These are phyloP conservation scores for Ceratocystis cacaofunesta DNA, from an alignment of 2,329 filamentous ascomycete species.

Conservation along the genomic window DNA sequence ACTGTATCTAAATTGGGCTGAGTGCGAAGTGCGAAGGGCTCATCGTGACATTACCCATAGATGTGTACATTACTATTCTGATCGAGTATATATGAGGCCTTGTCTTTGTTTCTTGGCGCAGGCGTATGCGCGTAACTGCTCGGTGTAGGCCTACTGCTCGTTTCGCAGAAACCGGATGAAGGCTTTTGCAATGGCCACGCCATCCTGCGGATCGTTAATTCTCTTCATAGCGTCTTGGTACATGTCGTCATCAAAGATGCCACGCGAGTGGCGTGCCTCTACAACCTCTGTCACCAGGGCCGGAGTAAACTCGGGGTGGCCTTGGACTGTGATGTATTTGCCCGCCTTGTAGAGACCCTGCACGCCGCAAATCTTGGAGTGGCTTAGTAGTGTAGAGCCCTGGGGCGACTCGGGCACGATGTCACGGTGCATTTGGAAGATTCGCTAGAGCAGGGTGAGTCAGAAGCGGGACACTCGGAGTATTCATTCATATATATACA, in stretches of 20 bases:
- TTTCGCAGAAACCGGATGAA: slow-evolving; percentile 63
- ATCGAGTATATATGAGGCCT: too few species aligned
- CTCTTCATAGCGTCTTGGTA: slow-evolving; percentile 55
- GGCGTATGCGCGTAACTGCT: too few species aligned
- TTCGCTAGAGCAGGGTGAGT: slow-evolving; percentile 31
- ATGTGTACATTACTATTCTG: too few species aligned
- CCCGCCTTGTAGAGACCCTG: slow-evolving; percentile 63
- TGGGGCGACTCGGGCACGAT: slow-evolving; percentile 50
- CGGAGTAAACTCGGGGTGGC: slow-evolving; percentile 69
- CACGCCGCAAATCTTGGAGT: slow-evolving; percentile 52
- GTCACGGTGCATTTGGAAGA: slow-evolving; percentile 82
- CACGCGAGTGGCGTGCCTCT: slow-evolving; percentile 45
- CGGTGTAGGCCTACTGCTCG: slow-evolving; percentile 25
- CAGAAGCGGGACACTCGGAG: not conserved
- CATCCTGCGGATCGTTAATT: slow-evolving; percentile 57
- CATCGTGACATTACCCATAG: too few species aligned
- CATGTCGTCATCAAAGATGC: slow-evolving; percentile 52
- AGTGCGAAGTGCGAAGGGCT: too few species aligned
- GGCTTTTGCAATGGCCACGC: slow-evolving; percentile 54
- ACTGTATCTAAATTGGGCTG: too few species aligned
- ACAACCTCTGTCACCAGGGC: slow-evolving; percentile 58
- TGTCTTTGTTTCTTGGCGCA: too few species aligned
- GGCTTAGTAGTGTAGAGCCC: slow-evolving; percentile 47
- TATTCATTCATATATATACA: not conserved
- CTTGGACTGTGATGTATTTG: slow-evolving; percentile 62